phyloP scores from a whole-genome alignment of 2,329 filamentous ascomycete genomes.

The Tricladium varicosporioides region DNA sequence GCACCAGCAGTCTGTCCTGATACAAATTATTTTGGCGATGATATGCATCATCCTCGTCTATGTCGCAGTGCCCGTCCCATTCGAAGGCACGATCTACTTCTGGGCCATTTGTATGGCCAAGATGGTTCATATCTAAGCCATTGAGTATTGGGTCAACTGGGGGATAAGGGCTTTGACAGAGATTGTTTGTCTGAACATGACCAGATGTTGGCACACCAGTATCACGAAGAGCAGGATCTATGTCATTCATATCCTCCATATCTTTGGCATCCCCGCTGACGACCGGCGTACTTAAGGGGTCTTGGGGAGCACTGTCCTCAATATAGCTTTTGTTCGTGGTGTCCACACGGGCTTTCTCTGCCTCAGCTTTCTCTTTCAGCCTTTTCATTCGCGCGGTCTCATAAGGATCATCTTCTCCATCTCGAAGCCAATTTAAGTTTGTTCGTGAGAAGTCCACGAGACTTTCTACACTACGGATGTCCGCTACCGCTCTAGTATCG shows the following conservation, averaged over 20 bases:
- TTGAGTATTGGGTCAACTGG: conserved; percentile 6
- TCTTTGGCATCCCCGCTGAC: conserved; percentile 7
- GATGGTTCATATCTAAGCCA: conserved; percentile 7
- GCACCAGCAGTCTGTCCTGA: conserved; percentile 23
- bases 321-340: conserved; percentile 24
- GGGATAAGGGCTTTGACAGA: conserved; percentile 10
- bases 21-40: conserved; percentile 19
- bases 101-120: conserved; percentile 1
- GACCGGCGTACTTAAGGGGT: conserved; percentile 5
- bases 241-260: conserved; percentile 27
- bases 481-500: conserved; percentile 85
- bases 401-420: conserved; percentile 46
- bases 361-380: conserved; percentile 34
- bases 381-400: conserved; percentile 38
- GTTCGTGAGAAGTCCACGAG: conserved; percentile 89
- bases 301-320: conserved; percentile 10
- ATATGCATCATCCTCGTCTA: conserved; percentile 20
- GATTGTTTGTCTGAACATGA: conserved; percentile 8
- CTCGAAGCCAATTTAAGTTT: conserved; percentile 79
- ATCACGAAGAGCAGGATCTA: conserved; percentile 29
- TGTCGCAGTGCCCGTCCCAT: conserved; percentile 22
- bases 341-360: conserved; percentile 30
- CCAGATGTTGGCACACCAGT: not conserved
- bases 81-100: conserved; percentile 3
- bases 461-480: conserved; percentile 85